Percentiles rank a stretch among this genome's conserved stretches.
Conservation (phyloP, 2,329 filamentous ascomycete genomes). For the Macroventuria anomochaeta region DNA sequence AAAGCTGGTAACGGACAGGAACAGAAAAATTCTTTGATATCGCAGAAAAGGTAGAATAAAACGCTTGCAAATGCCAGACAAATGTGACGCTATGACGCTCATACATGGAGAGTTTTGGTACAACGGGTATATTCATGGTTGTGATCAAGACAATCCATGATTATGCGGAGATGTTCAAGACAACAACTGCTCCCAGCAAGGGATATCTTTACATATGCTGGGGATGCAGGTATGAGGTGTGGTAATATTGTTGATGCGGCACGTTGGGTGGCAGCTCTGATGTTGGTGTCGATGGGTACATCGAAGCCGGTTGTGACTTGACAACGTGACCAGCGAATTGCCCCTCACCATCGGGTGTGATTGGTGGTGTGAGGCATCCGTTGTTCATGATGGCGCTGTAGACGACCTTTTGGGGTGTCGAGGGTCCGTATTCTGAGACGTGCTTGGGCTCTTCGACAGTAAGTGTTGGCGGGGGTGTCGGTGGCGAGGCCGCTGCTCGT, state of each 20-base stretch:
- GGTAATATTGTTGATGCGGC: slow-evolving; percentile 46
- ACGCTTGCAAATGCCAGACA: slow-evolving; percentile 49
- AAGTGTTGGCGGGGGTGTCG: slow-evolving; percentile 67
- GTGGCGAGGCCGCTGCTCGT: slow-evolving; percentile 51
- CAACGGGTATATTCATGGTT: slow-evolving; percentile 35
- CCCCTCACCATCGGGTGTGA: slow-evolving; percentile 72
- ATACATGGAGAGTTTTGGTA: slow-evolving; percentile 48
- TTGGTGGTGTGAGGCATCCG: slow-evolving; percentile 83
- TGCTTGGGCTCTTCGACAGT: slow-evolving; percentile 57
- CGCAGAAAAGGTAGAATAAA: slow-evolving; percentile 39
- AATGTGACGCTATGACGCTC: slow-evolving; percentile 50
- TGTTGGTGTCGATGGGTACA: slow-evolving; percentile 49
- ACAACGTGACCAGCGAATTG: slow-evolving; percentile 42
- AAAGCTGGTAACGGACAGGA: slow-evolving; percentile 42
- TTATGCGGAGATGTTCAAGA: slow-evolving; percentile 24
- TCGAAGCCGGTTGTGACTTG: slow-evolving; percentile 36
- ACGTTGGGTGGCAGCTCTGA: slow-evolving; percentile 40
- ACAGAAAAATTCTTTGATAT: slow-evolving; percentile 43
- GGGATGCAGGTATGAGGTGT: slow-evolving; percentile 44
- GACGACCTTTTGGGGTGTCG: slow-evolving; percentile 79
- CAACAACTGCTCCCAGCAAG: slow-evolving; percentile 23
- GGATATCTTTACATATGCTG: slow-evolving; percentile 41
- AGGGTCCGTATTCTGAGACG: slow-evolving; percentile 63
- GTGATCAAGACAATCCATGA: slow-evolving; percentile 19
- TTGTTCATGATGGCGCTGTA: slow-evolving; percentile 68